Percentiles rank a stretch among this genome's conserved stretches.
These are phyloP conservation scores for Pichia sp. DNA, from an alignment of 1,139 yeast species.

Conservation along the genomic window DNA sequence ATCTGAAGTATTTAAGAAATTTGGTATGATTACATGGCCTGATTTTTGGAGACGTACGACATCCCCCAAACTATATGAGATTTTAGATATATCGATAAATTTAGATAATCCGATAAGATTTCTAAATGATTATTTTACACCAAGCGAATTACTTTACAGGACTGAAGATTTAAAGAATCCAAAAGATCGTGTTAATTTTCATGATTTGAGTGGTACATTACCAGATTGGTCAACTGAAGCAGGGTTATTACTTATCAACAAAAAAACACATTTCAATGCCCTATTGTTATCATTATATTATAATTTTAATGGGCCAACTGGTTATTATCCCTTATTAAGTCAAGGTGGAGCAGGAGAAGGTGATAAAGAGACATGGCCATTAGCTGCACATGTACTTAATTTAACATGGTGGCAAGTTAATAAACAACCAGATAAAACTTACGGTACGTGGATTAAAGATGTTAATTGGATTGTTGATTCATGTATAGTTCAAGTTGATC, in stretches of 20 bases:
- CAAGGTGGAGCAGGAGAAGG: constrained; percentile 70
- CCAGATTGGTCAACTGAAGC: constrained; percentile 61
- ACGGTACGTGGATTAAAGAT: constrained; percentile 32
- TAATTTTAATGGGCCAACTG: constrained; percentile 52
- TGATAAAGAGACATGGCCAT: constrained; percentile 59
- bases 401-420: constrained; percentile 48
- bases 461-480: constrained; percentile 25
- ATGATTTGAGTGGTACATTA: constrained; percentile 49
- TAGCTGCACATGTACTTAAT: constrained; percentile 48
- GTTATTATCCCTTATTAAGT: constrained; percentile 51
- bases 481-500: constrained; percentile 23
- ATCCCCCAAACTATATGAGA: constrained; percentile 50
- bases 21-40: constrained; percentile 55
- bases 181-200: constrained; percentile 35
- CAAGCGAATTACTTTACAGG: constrained; percentile 7
- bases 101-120: constrained; percentile 29
- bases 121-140: constrained; percentile 24
- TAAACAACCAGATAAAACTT: constrained; percentile 18
- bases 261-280: constrained; percentile 44
- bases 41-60: constrained; percentile 65
- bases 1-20: constrained; percentile 30
- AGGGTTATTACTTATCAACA: constrained; percentile 51
- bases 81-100: constrained; percentile 40
- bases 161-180: too few relatives aligned
- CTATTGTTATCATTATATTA: constrained; percentile 49